Percentiles rank a stretch among this genome's conserved stretches.
Evolutionary conservation across 805 yeast species (phyloP).

Genomic region (Candida qinlingensis): DNA sequence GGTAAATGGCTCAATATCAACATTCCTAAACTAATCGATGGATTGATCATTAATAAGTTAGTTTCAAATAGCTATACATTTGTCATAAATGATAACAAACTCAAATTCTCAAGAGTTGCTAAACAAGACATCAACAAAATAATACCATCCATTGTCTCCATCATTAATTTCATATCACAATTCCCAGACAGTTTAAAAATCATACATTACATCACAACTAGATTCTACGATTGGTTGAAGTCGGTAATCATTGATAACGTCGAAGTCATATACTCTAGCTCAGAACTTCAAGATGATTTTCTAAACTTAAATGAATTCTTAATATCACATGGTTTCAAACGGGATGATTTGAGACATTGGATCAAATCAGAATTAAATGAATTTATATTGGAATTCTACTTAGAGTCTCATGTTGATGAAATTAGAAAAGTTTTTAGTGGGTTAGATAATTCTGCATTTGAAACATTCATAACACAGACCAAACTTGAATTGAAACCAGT

Average conservation of each 20-base stretch:
- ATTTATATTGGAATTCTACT: slow-evolving; percentile 17
- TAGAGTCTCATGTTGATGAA: slow-evolving; percentile 17
- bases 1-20: slow-evolving; percentile 9
- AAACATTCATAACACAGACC: not conserved
- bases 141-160: slow-evolving; percentile 14
- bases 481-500: no score
- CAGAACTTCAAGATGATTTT: slow-evolving; percentile 9
- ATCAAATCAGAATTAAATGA: slow-evolving; percentile 17
- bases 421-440: slow-evolving; percentile 11
- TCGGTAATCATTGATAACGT: slow-evolving; percentile 15
- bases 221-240: slow-evolving; percentile 20
- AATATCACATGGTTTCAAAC: slow-evolving; percentile 11
- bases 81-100: slow-evolving; percentile 3
- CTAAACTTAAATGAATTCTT: slow-evolving; percentile 16
- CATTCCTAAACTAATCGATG: slow-evolving; percentile 15
- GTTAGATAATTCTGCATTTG: not conserved
- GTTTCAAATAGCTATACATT: slow-evolving; percentile 3
- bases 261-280: slow-evolving; percentile 11
- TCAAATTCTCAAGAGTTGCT: not conserved
- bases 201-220: slow-evolving; percentile 17
- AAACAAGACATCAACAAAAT: not conserved
- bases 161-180: slow-evolving; percentile 16
- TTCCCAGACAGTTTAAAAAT: slow-evolving; percentile 14
- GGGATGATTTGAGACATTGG: slow-evolving; percentile 21
- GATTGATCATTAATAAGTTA: slow-evolving; percentile 9